phyloP scores from a whole-genome alignment of 73 alveolate genomes.

The Paramecium primaurelia region DNA sequence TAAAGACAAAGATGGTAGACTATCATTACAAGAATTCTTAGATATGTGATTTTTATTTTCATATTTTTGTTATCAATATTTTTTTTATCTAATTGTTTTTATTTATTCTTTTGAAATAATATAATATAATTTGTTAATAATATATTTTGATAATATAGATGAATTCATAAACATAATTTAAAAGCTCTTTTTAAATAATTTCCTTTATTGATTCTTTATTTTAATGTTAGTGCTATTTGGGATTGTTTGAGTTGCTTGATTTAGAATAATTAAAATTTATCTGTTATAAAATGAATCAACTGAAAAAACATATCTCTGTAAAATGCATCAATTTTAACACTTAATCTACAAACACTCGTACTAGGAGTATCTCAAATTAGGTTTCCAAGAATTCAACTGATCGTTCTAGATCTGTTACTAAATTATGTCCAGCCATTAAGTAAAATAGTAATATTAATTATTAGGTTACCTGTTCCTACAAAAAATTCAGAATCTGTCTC shows the following conservation, averaged over 20 bases:
- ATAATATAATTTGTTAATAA: too few species aligned
- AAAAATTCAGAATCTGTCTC: background rate
- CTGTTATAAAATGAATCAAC: constrained; percentile 43
- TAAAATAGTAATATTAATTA: background rate
- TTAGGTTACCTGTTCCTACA: background rate
- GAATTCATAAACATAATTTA: background rate
- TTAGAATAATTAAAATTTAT: background rate
- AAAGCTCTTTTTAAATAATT: background rate
- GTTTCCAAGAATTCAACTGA: background rate
- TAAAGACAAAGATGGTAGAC: constrained; percentile 44
- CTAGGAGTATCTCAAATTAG: constrained; percentile 23
- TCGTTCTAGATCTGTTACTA: constrained; percentile 10
- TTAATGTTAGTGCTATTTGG: background rate
- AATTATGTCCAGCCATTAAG: constrained; percentile 29
- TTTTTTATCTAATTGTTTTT: too few species aligned
- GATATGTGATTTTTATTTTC: background rate
- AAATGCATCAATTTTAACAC: constrained; percentile 42
- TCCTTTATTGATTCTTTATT: background rate
- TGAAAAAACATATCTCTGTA: constrained; percentile 42
- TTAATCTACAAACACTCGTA: constrained; percentile 32
- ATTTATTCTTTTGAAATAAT: background rate
- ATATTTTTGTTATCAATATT: background rate
- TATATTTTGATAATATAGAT: background rate
- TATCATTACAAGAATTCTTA: background rate
- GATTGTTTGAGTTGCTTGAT: background rate